Conservation (phyloP, 352 stramenopile genomes). For the Globisporangium apiculatum region DNA sequence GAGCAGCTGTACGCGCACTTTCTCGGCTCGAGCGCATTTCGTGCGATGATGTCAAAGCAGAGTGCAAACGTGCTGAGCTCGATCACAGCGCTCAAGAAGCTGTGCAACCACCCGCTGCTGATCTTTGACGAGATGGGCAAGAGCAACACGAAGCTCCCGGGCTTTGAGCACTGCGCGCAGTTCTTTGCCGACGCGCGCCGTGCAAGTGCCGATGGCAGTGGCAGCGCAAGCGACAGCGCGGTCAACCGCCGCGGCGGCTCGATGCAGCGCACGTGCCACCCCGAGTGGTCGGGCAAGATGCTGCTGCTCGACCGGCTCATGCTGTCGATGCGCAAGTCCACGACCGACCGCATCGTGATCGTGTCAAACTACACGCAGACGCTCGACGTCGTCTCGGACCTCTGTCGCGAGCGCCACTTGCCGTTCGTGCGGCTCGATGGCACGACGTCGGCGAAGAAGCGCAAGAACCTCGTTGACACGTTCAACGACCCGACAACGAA, state of each 20-base stretch:
- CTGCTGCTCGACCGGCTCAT: constrained; percentile 95
- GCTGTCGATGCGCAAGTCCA: constrained; percentile 92
- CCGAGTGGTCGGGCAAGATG: constrained; percentile 88
- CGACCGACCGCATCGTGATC: constrained; percentile 97
- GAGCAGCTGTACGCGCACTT: constrained; percentile 96
- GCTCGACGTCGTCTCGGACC: constrained; percentile 73
- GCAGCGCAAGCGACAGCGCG: background rate
- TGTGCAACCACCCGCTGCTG: constrained; percentile 97
- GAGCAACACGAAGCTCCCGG: constrained; percentile 71
- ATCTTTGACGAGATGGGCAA: constrained; percentile 87
- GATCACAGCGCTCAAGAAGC: constrained; percentile 93
- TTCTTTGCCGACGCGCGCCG: constrained; percentile 47
- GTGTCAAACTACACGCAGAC: constrained; percentile 97
- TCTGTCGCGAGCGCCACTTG: constrained; percentile 74
- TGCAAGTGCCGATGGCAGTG: background rate
- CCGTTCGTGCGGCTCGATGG: constrained; percentile 89
- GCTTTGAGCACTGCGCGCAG: constrained; percentile 66
- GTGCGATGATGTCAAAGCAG: constrained; percentile 94
- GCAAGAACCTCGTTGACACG: constrained; percentile 95
- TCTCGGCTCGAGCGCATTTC: constrained; percentile 91
- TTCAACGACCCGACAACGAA: constrained; percentile 96
- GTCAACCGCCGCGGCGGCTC: constrained; percentile 27
- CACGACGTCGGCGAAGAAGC: constrained; percentile 94
- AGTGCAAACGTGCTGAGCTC: constrained; percentile 85
- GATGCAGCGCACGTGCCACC: constrained; percentile 63